Evolutionary conservation across 2,329 filamentous ascomycete species (phyloP).

Genomic region (Pseudogymnoascus sp.): DNA sequence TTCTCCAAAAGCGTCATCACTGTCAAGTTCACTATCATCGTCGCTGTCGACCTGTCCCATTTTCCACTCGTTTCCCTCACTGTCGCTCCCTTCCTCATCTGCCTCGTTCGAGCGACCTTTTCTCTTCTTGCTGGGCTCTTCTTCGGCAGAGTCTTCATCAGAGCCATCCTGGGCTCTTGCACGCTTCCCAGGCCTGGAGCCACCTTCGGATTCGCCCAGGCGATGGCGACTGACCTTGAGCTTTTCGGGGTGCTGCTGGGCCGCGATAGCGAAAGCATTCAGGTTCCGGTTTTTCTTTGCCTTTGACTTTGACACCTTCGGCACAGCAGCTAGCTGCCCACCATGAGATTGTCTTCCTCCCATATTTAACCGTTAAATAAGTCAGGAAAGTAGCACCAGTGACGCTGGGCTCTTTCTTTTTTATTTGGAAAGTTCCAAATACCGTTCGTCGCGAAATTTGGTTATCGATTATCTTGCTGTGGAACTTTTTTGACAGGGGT

Average conservation of each 20-base stretch:
- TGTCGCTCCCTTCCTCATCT: constrained; percentile 52
- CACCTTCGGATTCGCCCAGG: constrained; percentile 44
- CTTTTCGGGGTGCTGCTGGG: constrained; percentile 43
- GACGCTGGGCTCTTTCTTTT: constrained; percentile 5
- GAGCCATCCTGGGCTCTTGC: constrained; percentile 32
- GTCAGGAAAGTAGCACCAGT: not conserved
- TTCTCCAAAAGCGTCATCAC: constrained; percentile 62
- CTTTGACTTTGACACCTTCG: constrained; percentile 34
- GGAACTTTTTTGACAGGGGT: constrained; percentile 11
- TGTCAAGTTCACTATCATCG: constrained; percentile 61
- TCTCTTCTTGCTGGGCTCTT: constrained; percentile 29
- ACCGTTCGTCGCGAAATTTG: constrained; percentile 4
- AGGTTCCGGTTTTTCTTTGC: constrained; percentile 36
- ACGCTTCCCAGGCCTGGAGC: constrained; percentile 30
- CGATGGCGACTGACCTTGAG: constrained; percentile 46
- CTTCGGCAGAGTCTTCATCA: constrained; percentile 31
- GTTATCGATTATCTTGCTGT: constrained; percentile 8
- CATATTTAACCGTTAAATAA: constrained; percentile 18
- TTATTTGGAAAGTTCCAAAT: constrained; percentile 16
- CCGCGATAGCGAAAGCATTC: constrained; percentile 59
- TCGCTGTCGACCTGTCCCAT: constrained; percentile 57
- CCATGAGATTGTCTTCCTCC: constrained; percentile 29
- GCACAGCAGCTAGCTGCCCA: constrained; percentile 21
- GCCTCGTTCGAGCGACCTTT: constrained; percentile 31
- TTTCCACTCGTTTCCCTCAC: constrained; percentile 60